Evolutionary conservation across 768 basidiomycete genomes (phyloP).

Genomic region (Boletus pseudo-olivaceus): DNA sequence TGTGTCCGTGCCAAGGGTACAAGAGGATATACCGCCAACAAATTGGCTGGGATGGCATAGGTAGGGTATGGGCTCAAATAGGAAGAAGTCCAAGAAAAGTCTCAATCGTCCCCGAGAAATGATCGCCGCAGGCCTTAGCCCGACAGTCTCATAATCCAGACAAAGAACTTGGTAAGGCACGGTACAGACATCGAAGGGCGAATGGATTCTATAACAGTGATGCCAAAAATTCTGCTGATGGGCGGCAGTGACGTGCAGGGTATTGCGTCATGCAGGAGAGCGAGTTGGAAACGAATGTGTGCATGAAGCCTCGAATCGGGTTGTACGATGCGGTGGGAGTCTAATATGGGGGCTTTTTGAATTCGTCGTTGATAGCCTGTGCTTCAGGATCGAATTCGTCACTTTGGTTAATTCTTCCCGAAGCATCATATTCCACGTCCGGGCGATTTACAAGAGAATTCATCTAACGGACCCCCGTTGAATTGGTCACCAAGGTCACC

Average conservation of each 20-base stretch:
- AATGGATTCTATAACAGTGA: not conserved
- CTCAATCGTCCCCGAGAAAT: not conserved
- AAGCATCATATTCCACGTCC: slow-evolving; percentile 51
- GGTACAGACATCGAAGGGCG: not conserved
- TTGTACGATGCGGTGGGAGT: not conserved
- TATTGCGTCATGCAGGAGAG: not conserved
- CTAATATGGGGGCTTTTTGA: slow-evolving; percentile 54
- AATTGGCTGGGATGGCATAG: not conserved
- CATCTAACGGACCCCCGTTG: slow-evolving; percentile 48
- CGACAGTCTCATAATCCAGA: not conserved
- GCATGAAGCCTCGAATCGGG: not conserved
- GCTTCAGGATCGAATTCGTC: slow-evolving; percentile 57
- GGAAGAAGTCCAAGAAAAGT: not conserved
- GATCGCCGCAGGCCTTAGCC: not conserved
- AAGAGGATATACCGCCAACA: not conserved
- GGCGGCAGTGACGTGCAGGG: not conserved
- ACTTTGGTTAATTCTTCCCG: slow-evolving; percentile 46
- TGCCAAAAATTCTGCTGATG: not conserved
- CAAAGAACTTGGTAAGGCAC: not conserved
- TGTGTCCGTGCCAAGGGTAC: not conserved
- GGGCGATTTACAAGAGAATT: slow-evolving; percentile 53
- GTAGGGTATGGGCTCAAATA: not conserved
- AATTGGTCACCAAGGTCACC: not conserved
- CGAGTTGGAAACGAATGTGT: not conserved
- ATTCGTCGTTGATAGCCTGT: slow-evolving; percentile 55